Conservation (phyloP, 2,329 filamentous ascomycete species). For the Scleromitrula shiraiana region DNA sequence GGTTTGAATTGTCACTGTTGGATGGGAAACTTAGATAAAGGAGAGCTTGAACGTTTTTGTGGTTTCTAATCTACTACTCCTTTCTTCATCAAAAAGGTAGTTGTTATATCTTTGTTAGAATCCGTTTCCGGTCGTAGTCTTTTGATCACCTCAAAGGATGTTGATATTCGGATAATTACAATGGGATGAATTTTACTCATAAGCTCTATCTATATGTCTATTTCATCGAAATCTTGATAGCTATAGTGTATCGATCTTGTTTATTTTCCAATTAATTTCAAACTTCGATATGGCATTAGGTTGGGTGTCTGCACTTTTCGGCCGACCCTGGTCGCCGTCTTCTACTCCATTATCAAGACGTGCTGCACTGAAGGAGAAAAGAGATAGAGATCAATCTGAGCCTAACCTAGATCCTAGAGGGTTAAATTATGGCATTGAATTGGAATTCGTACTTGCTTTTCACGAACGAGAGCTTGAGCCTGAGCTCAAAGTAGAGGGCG, state of each 20-base stretch:
- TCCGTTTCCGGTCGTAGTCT: conserved; percentile 3
- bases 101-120: not conserved
- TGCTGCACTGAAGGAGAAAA: too few species aligned
- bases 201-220: not conserved
- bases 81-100: not conserved
- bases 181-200: not conserved
- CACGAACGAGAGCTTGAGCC: conserved; percentile 16
- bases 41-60: not conserved
- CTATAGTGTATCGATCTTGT: too few species aligned
- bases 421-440: conserved; percentile 22
- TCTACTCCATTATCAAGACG: too few species aligned
- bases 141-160: conserved; percentile 1
- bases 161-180: not conserved
- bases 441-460: conserved; percentile 23
- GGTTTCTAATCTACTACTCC: not conserved
- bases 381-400: too few species aligned
- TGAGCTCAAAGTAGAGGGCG: conserved; percentile 1
- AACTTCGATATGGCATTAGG: too few species aligned
- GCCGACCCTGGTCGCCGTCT: too few species aligned
- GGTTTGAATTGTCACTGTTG: too few species aligned
- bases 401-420: too few species aligned
- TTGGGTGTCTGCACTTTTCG: too few species aligned
- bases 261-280: too few species aligned
- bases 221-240: not conserved
- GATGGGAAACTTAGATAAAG: too few species aligned